Evolutionary conservation across 768 basidiomycete genomes (phyloP), one percentile per base, ranked within the genome.

Genomic region (Rhodosporidiobolus odoratus): DNA sequence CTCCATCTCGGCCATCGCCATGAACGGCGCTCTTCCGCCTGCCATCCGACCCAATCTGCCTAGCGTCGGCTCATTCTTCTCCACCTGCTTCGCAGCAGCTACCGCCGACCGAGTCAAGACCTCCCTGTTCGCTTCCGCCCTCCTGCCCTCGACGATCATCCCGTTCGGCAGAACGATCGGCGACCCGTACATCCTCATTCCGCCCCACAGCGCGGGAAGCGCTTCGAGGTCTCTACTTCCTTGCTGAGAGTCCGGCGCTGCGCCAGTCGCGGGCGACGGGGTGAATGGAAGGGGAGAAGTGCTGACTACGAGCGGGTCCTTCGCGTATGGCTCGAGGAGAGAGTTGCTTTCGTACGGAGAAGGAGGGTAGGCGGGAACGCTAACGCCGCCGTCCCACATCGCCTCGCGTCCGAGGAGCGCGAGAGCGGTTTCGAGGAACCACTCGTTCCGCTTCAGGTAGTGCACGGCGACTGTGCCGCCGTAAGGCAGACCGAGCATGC

Each of bases 381-480:
- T 62, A n/a, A 65, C 25, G 6, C 77, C 77, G 0, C 50, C 34
- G 58, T 77, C 77, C 77, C 77, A 78, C 72, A 74, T 74, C 38
- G 65, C 69, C 9, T 76, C 73, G 10, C 76, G 56, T 2, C 76
- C 91, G 37, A 97, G 82, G 34, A 99, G 82, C 25, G 92, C 92
- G 17, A 92, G 81, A 17, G 92, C 91, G 9, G 94, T 91, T 81
- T 99, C 95, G 75, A 93, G 80, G 81, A 90, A 97, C 95, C 95
- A 99, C 81, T 90, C 89, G 73, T 91, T 87, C 79, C 91, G 89
- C 86, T 97, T 99, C 83, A 99, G 89, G 79, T 91, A 97, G 81
- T 99, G 95, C 61, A 99, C 92, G 30, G 92, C 90, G 56, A 94
- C 85, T 4, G 95, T 99, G 9, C 95, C 96, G 6, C 95, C 95